phyloP scores from a whole-genome alignment of 345 rosid genomes.

The Luvunga scandens region DNA sequence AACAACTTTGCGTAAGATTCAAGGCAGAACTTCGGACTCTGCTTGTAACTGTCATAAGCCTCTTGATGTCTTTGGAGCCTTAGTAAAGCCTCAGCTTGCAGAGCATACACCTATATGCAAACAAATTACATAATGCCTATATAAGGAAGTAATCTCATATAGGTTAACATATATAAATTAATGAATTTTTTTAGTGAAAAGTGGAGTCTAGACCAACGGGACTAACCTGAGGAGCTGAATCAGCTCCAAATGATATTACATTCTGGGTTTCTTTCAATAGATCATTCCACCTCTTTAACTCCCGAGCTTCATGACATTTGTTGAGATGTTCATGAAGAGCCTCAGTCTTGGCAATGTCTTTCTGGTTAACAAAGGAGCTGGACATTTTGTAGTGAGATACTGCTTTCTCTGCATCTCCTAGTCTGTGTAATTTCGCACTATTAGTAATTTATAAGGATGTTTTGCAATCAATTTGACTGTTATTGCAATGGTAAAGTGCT shows the following conservation, averaged over 20 bases:
- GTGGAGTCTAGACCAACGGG: not conserved
- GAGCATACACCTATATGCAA: conserved; percentile 43
- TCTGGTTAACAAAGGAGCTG: conserved; percentile 27
- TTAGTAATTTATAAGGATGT: not conserved
- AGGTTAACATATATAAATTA: not conserved
- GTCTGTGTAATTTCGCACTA: conserved; percentile 29
- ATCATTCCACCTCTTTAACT: conserved; percentile 45
- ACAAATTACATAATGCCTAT: not conserved
- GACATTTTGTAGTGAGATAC: conserved; percentile 48
- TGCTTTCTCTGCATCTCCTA: conserved; percentile 69
- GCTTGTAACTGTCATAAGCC: conserved; percentile 42
- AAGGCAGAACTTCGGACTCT: conserved; percentile 39
- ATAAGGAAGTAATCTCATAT: not conserved
- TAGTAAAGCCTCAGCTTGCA: conserved; percentile 61
- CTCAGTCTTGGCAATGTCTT: conserved; percentile 48
- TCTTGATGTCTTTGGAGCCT: conserved; percentile 58
- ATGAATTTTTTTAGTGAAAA: not conserved
- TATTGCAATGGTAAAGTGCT: not conserved
- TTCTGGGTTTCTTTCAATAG: conserved; percentile 43
- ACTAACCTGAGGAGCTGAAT: conserved; percentile 59
- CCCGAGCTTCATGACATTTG: conserved; percentile 43
- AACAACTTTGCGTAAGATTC: conserved; percentile 46
- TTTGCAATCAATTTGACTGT: not conserved
- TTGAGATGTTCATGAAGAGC: conserved; percentile 36
- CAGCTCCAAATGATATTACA: conserved; percentile 52